These are phyloP conservation scores for Coleophoma cylindrospora DNA, from an alignment of 2,329 filamentous ascomycete genomes.

Conservation along the genomic window DNA sequence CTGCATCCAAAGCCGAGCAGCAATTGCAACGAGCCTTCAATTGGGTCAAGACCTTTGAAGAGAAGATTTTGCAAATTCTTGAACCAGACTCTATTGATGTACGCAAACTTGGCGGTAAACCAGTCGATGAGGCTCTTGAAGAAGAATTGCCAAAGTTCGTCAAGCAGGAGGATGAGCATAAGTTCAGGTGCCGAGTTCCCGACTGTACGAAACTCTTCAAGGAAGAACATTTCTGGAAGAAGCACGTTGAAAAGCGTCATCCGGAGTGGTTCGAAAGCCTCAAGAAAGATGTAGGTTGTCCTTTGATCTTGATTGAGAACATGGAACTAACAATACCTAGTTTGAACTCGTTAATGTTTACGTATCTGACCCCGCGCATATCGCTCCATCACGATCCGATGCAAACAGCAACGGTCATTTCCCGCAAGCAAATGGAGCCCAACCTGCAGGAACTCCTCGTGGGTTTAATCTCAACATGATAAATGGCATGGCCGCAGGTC, in stretches of 20 bases:
- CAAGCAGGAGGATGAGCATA: conserved; percentile 96
- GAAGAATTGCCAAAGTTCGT: conserved; percentile 84
- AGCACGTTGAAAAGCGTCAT: conserved; percentile 96
- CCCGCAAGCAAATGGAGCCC: conserved; percentile 71
- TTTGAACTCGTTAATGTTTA: conserved; percentile 90
- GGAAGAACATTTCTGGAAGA: conserved; percentile 93
- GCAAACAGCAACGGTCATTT: conserved; percentile 96
- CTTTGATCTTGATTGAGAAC: background rate
- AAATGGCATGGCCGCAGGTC: conserved; percentile 45
- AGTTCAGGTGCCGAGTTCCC: conserved; percentile 93
- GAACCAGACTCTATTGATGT: conserved; percentile 86
- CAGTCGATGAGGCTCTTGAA: conserved; percentile 77
- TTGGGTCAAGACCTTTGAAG: conserved; percentile 98
- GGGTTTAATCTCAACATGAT: conserved; percentile 83
- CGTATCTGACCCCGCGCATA: conserved; percentile 89
- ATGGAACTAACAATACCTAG: conserved; percentile 42
- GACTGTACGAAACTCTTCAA: conserved; percentile 98
- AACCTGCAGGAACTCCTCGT: conserved; percentile 77
- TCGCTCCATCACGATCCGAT: conserved; percentile 88
- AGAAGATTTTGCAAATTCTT: conserved; percentile 88
- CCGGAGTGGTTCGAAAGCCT: conserved; percentile 78
- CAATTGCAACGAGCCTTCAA: conserved; percentile 94
- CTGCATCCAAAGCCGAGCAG: conserved; percentile 75
- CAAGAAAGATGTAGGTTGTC: conserved; percentile 69
- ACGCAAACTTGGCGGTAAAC: conserved; percentile 84